A percentile compares a stretch with the other conserved stretches of the same genome.
Conservation (phyloP, 441 rosid species). For the Biscutella laevigata region DNA sequence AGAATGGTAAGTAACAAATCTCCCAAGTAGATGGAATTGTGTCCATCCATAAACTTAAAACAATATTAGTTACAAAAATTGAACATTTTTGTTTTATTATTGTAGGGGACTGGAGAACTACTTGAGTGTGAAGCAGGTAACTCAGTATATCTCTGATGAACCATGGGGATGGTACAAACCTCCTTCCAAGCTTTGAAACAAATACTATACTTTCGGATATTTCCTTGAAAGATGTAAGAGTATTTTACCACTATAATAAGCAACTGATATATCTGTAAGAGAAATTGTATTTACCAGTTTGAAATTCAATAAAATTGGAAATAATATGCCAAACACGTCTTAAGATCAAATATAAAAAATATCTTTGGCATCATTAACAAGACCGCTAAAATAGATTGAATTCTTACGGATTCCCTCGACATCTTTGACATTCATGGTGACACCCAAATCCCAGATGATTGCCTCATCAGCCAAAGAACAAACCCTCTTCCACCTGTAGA, state of each 20-base stretch:
- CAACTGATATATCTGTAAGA: neutral
- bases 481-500: neutral
- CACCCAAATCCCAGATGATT: neutral
- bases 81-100: slow-evolving; percentile 1
- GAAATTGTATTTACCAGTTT: neutral
- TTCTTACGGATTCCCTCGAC: neutral
- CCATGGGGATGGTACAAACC: slow-evolving; percentile 91
- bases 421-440: neutral
- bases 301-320: too few species aligned
- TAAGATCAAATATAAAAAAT: neutral
- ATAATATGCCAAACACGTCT: too few species aligned
- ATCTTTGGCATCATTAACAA: neutral
- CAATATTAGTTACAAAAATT: neutral
- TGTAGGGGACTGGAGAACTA: slow-evolving; percentile 91
- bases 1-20: slow-evolving; percentile 49
- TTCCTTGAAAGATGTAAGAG: neutral
- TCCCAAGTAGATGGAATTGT: too few species aligned
- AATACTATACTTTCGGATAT: too few species aligned
- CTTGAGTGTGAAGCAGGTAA: slow-evolving; percentile 85
- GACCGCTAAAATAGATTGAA: neutral
- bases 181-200: slow-evolving; percentile 63
- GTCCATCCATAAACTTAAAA: neutral
- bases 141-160: slow-evolving; percentile 63
- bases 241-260: neutral
- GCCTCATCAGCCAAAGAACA: neutral